Evolutionary conservation across 768 basidiomycete genomes (phyloP).

Genomic region (Termitomyces sp.): DNA sequence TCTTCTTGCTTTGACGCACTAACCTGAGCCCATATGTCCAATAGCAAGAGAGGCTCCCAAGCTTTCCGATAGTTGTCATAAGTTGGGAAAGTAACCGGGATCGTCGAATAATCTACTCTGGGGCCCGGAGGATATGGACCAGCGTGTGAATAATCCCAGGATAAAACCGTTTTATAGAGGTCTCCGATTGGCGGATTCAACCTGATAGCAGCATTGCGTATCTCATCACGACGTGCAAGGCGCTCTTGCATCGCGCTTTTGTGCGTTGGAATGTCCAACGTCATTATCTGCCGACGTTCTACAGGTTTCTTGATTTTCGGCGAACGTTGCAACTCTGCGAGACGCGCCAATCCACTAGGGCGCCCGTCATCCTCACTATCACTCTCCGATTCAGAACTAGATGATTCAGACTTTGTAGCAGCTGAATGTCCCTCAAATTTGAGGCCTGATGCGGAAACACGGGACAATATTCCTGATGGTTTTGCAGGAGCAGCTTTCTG

Average conservation of each 20-base stretch:
- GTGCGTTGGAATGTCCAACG: constrained; percentile 46
- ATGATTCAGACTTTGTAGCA: constrained; percentile 20
- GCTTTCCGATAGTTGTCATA: constrained; percentile 63
- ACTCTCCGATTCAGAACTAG: constrained; percentile 38
- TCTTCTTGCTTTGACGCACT: constrained; percentile 67
- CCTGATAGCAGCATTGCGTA: constrained; percentile 57
- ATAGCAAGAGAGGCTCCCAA: constrained; percentile 80
- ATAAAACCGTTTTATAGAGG: constrained; percentile 72
- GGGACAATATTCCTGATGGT: constrained; percentile 14
- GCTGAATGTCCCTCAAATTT: constrained; percentile 24
- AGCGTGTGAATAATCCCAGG: constrained; percentile 79
- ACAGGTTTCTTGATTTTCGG: constrained; percentile 51
- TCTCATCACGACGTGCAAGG: constrained; percentile 52
- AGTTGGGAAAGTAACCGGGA: constrained; percentile 64
- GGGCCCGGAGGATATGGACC: constrained; percentile 59
- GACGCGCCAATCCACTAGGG: constrained; percentile 41
- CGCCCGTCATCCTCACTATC: constrained; percentile 46
- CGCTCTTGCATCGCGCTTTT: constrained; percentile 44
- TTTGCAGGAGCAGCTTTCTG: constrained; percentile 12
- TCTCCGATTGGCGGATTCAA: constrained; percentile 78
- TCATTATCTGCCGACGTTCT: constrained; percentile 59
- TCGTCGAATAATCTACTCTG: constrained; percentile 27
- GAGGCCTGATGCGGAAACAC: constrained; percentile 10
- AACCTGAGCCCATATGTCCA: constrained; percentile 92
- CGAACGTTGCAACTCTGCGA: constrained; percentile 56